Base-by-base conservation (phyloP, 495 filamentous ascomycete genomes). In the Talaromyces nanjingensis region DNA sequence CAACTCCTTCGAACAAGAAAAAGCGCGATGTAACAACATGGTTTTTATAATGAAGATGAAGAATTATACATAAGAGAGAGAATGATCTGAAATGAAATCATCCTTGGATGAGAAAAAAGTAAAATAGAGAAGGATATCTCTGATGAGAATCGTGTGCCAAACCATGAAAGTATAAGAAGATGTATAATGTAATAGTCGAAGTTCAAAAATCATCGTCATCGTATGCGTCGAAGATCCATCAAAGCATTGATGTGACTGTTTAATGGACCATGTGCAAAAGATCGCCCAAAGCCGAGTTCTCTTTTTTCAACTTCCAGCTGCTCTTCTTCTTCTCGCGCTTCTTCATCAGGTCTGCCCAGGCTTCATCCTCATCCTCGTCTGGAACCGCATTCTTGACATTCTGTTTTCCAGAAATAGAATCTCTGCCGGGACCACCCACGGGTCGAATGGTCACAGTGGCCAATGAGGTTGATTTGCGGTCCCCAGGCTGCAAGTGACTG, bases 331-430 rank as follows among this genome's bases (percentile, higher is more conserved):
- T 87, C 62, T 91, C 90, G 56, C 90, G 82, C 74, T 89, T 93
- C 71, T 88, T 88, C 73, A 85, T 89, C 91, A 96, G 92, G 61
- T 91, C 88, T 59, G 87, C 88, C 91, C 91, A 92, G 24, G 86
- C 87, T 67, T 93, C 88, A 27, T 93, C 91, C 60, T 96, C 91
- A 53, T 93, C 87, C 11, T 92, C 91, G 14, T 92, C 89, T 16
- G 79, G 74, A 7, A 72, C 57, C 4, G 63, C 68, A 62, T 67
- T 27, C 33, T 39, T 22, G 31, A 49, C 53, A 63, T 71, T 61
- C 62, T 74, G 64, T 61, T 75, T 64, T 62, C 67, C 49, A 69
- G 71, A 68, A 68, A 74, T 45, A 45, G 71, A 56, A 58, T 71
- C 66, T 62, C 67, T 67, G 64, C 72, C 67, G 61, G 71, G 63